Evolutionary conservation across 768 basidiomycete species (phyloP).

Genomic region (Cystobasidium tubakii): DNA sequence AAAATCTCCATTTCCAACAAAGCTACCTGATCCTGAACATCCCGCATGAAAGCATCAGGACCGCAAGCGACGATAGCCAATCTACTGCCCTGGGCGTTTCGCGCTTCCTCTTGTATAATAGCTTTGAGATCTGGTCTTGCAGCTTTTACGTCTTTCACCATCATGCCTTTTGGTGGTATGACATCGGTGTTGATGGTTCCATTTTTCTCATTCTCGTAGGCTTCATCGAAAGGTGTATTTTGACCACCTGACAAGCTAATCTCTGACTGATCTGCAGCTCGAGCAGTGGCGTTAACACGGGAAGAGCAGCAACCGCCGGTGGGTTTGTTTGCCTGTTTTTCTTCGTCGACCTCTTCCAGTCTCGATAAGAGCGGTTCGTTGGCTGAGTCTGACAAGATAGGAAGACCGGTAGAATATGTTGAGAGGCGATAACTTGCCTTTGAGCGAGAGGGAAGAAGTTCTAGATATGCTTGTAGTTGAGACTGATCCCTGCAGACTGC

Average conservation of each 20-base stretch:
- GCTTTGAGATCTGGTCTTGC: conserved; percentile 6
- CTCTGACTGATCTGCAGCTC: neutral
- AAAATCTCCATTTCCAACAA: conserved; percentile 12
- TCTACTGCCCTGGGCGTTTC: neutral
- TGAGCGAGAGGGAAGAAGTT: neutral
- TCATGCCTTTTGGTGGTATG: neutral
- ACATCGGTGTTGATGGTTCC: neutral
- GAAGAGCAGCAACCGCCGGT: conserved; percentile 1
- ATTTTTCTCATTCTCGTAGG: neutral
- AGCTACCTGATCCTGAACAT: conserved; percentile 10
- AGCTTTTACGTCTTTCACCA: neutral
- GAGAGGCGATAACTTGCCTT: neutral
- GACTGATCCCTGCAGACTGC: conserved; percentile 2
- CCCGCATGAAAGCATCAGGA: conserved; percentile 12
- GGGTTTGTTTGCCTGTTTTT: neutral
- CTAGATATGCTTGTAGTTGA: conserved; percentile 24
- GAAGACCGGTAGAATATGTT: neutral
- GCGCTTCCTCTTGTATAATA: conserved; percentile 3
- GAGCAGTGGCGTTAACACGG: neutral
- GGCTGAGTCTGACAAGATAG: neutral
- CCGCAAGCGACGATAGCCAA: conserved; percentile 26
- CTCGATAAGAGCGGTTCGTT: neutral
- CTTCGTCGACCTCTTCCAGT: neutral
- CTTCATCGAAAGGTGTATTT: neutral
- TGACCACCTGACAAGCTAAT: neutral